phyloP scores from a whole-genome alignment of 2,329 filamentous ascomycete genomes.

The Fusarium cyanostomum region DNA sequence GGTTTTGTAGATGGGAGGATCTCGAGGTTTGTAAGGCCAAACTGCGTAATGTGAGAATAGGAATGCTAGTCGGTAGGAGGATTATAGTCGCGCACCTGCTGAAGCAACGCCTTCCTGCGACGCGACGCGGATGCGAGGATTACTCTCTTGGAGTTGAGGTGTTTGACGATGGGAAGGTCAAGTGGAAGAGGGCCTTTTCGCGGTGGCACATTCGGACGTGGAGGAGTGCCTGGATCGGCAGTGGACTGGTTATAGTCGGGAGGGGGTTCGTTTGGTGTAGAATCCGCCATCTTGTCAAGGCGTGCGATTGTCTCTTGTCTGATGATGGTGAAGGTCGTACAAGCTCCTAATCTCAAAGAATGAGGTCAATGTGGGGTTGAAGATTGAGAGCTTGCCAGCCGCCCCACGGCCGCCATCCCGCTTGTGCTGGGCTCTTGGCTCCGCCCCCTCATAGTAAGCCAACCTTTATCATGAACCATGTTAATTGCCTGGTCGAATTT shows the following conservation, averaged over 20 bases:
- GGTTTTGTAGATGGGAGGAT: conserved; percentile 83
- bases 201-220: conserved; percentile 46
- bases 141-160: conserved; percentile 80
- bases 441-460: conserved; percentile 29
- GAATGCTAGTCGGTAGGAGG: too few species aligned
- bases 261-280: conserved; percentile 52
- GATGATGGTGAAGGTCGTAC: conserved; percentile 15
- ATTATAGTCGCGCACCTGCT: conserved; percentile 60
- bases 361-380: conserved; percentile 43
- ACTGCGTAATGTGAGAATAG: conserved; percentile 54
- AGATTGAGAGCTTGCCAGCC: conserved; percentile 29
- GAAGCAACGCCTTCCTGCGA: conserved; percentile 81
- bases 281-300: conserved; percentile 41
- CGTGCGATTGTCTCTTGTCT: background rate
- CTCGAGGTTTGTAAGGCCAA: conserved; percentile 85
- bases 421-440: conserved; percentile 23
- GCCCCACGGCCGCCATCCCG: conserved; percentile 35
- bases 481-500: background rate
- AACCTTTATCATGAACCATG: conserved; percentile 19
- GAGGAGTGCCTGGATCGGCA: conserved; percentile 48
- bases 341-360: conserved; percentile 25
- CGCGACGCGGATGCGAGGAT: conserved; percentile 93
- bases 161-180: conserved; percentile 79
- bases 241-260: conserved; percentile 57
- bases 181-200: conserved; percentile 71